Percentiles rank a stretch among this genome's conserved stretches.
These are phyloP conservation scores for Cryptococcus sp. DNA, from an alignment of 1,284 basidiomycete species.

Conservation along the genomic window DNA sequence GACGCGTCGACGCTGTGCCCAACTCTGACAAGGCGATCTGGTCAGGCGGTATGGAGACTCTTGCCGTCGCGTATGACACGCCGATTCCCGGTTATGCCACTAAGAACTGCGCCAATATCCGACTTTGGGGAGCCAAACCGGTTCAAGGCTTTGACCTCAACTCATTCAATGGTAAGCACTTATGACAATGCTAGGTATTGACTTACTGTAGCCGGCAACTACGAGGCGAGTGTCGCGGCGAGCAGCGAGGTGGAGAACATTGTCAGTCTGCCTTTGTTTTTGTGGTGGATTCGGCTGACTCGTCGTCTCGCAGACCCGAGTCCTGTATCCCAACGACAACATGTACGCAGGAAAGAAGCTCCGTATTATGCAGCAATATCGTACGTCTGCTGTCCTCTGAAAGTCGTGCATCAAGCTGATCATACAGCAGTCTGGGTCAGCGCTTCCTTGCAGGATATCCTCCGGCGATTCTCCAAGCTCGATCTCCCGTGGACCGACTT, in stretches of 20 bases:
- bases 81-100: conserved; percentile 76
- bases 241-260: conserved; percentile 87
- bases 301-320: conserved; percentile 61
- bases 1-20: conserved; percentile 68
- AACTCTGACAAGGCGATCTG: conserved; percentile 68
- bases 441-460: conserved; percentile 70
- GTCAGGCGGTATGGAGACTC: conserved; percentile 86
- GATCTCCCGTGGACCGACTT: conserved; percentile 58
- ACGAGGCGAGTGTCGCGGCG: conserved; percentile 79
- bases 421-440: conserved; percentile 27
- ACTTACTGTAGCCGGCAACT: conserved; percentile 68
- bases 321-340: conserved; percentile 65
- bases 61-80: conserved; percentile 86
- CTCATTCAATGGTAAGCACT: conserved; percentile 75
- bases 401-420: conserved; percentile 41
- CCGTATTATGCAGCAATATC: conserved; percentile 91
- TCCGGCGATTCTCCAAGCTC: conserved; percentile 58
- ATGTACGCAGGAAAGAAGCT: conserved; percentile 73
- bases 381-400: conserved; percentile 45
- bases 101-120: conserved; percentile 56
- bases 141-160: conserved; percentile 90
- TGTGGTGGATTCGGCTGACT: neutral
- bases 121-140: conserved; percentile 69
- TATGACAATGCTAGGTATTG: conserved; percentile 4
- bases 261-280: conserved; percentile 25